Evolutionary conservation across 1,284 basidiomycete genomes (phyloP).

Genomic region (Papiliotrema laurentii): DNA sequence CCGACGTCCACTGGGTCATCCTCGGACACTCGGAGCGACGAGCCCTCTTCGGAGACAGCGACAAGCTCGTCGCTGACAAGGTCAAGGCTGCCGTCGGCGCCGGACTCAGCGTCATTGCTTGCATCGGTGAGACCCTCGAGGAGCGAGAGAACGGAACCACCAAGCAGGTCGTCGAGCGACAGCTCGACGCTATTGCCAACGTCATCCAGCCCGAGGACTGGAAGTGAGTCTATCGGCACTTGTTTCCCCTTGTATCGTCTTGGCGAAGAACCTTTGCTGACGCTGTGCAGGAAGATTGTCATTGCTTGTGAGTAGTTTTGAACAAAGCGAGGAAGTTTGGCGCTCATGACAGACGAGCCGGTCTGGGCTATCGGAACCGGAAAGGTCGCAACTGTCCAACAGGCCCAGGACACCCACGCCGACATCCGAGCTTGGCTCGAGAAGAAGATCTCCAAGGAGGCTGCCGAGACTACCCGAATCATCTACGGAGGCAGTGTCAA

Average conservation of each 20-base stretch:
- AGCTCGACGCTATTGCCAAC: conserved; percentile 71
- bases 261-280: neutral
- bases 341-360: conserved; percentile 61
- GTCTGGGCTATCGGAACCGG: conserved; percentile 99
- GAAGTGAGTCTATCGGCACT: conserved; percentile 56
- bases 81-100: conserved; percentile 61
- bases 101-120: conserved; percentile 83
- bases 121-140: conserved; percentile 89
- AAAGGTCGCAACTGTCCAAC: conserved; percentile 77
- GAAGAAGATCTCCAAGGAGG: conserved; percentile 61
- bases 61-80: conserved; percentile 79
- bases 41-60: conserved; percentile 84
- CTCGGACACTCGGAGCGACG: conserved; percentile 98
- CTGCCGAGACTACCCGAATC: conserved; percentile 75
- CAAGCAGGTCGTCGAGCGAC: conserved; percentile 70
- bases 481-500: conserved; percentile 96
- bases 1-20: conserved; percentile 85
- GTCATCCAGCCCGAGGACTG: conserved; percentile 67
- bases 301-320: conserved; percentile 68
- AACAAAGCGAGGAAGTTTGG: conserved; percentile 5
- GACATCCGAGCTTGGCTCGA: conserved; percentile 76
- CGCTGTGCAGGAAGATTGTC: conserved; percentile 67
- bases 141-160: conserved; percentile 82
- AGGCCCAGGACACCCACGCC: conserved; percentile 86
- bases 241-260: too few species aligned